These are phyloP conservation scores for Letharia lupina DNA, from an alignment of 495 filamentous ascomycete species.

Conservation along the genomic window DNA sequence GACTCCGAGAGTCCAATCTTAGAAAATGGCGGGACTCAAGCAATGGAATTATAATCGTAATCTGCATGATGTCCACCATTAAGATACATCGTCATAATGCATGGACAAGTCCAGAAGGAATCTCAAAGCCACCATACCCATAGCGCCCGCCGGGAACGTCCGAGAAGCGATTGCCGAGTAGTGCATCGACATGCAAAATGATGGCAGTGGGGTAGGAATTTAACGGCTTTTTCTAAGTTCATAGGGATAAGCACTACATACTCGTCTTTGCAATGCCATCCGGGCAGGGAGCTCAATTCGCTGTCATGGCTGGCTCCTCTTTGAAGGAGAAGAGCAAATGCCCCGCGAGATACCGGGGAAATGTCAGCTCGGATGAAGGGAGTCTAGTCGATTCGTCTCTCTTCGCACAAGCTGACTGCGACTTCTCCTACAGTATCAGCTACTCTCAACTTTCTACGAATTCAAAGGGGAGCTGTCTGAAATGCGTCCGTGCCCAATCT, in stretches of 20 bases:
- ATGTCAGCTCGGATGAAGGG: constrained; percentile 13
- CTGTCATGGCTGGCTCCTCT: neutral
- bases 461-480: neutral
- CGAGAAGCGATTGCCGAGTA: neutral
- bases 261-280: neutral
- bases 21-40: neutral
- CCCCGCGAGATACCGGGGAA: neutral
- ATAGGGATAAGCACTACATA: neutral
- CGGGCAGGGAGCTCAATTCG: neutral
- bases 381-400: constrained; percentile 4
- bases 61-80: neutral
- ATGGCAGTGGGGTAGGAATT: neutral
- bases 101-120: neutral
- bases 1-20: neutral
- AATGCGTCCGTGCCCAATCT: neutral
- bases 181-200: constrained; percentile 1
- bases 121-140: neutral
- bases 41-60: neutral
- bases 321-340: neutral
- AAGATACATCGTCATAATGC: neutral
- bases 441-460: neutral
- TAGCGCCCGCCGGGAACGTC: neutral
- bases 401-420: neutral
- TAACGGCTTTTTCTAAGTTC: neutral
- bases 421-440: neutral